Conservation (phyloP, 1,284 basidiomycete genomes). For the Grifola frondosa region DNA sequence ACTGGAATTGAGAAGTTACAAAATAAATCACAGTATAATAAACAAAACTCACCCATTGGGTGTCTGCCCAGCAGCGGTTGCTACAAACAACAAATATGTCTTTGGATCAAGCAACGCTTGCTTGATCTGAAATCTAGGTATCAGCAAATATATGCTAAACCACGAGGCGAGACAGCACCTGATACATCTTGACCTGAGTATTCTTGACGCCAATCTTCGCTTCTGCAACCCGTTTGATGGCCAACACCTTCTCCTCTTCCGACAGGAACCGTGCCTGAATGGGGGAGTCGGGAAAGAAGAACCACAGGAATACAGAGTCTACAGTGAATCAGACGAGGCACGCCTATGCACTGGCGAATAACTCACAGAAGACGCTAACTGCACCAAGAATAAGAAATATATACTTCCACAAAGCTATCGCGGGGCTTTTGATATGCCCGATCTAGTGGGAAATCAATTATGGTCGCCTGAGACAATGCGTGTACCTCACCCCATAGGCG, state of each 20-base stretch:
- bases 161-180: slow-evolving; percentile 34
- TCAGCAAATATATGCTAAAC: neutral
- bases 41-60: slow-evolving; percentile 26
- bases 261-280: slow-evolving; percentile 71
- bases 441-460: slow-evolving; percentile 4
- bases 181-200: slow-evolving; percentile 72
- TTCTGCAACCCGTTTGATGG: slow-evolving; percentile 70
- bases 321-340: neutral
- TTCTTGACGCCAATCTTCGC: slow-evolving; percentile 74
- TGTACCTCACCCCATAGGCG: slow-evolving; percentile 16
- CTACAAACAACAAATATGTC: slow-evolving; percentile 66
- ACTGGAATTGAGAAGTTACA: slow-evolving; percentile 1
- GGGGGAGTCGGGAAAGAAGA: slow-evolving; percentile 72
- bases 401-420: slow-evolving; percentile 21
- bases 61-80: slow-evolving; percentile 32
- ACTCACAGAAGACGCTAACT: slow-evolving; percentile 18
- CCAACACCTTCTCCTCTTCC: slow-evolving; percentile 53
- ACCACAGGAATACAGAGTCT: slow-evolving; percentile 35
- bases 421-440: slow-evolving; percentile 17
- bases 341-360: too few species aligned
- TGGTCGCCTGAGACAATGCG: neutral
- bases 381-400: slow-evolving; percentile 22
- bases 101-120: slow-evolving; percentile 70
- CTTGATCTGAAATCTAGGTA: slow-evolving; percentile 45
- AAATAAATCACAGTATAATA: slow-evolving; percentile 4